A percentile compares a stretch with the other conserved stretches of the same genome.
Evolutionary conservation across 352 stramenopile genomes (phyloP).

Genomic region (Nothophytophthora sp.): DNA sequence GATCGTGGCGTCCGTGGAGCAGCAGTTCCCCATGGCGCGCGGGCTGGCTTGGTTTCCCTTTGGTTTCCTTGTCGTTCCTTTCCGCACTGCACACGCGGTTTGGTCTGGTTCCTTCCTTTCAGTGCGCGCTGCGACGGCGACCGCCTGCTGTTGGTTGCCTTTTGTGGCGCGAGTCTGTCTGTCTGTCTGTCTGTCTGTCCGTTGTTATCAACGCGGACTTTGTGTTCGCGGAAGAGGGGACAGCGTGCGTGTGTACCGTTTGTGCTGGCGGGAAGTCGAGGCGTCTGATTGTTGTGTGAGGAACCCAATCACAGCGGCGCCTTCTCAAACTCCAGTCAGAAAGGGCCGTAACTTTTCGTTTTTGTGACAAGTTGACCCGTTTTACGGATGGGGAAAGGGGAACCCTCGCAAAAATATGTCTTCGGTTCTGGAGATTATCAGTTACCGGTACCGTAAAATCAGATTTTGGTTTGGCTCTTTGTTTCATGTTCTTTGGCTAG

Average conservation of each 20-base stretch:
- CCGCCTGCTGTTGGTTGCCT: neutral
- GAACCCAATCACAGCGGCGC: neutral
- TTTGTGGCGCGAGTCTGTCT: neutral
- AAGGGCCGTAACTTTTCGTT: no score
- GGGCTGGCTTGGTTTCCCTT: conserved; percentile 11
- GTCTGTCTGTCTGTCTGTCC: neutral
- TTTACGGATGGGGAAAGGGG: no score
- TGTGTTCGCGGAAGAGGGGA: no score
- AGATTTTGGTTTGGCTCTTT: no score
- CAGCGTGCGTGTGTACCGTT: no score
- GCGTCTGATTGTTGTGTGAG: neutral
- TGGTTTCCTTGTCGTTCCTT: conserved; percentile 1
- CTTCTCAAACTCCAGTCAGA: no score
- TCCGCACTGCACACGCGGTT: conserved; percentile 25
- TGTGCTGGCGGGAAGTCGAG: no score
- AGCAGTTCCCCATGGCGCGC: conserved; percentile 78
- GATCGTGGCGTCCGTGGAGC: conserved; percentile 62
- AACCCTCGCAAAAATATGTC: no score
- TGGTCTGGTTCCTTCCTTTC: neutral
- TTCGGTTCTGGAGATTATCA: no score
- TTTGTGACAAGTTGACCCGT: no score
- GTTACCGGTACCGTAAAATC: no score
- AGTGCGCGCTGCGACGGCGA: neutral
- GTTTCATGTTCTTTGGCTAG: no score
- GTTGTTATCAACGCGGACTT: neutral